Conservation (phyloP, 2,329 filamentous ascomycete genomes). For the Ophiostoma populinum region DNA sequence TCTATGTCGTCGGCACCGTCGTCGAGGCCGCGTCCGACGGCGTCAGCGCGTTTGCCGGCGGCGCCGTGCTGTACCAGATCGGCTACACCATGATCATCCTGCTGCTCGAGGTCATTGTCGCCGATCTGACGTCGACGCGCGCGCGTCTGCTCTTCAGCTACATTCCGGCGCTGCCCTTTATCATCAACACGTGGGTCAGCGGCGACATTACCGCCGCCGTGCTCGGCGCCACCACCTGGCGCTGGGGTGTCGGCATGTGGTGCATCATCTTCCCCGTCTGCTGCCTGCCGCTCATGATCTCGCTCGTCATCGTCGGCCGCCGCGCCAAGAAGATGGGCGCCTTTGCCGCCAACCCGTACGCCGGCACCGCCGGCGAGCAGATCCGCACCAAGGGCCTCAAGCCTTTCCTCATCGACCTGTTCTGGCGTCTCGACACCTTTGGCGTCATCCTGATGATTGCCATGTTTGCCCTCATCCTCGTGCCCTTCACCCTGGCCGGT, state of each 20-base stretch:
- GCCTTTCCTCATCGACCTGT: slow-evolving; percentile 21
- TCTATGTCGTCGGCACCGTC: slow-evolving; percentile 24
- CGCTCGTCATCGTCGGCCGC: slow-evolving; percentile 28
- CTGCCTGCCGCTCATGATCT: slow-evolving; percentile 28
- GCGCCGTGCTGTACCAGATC: slow-evolving; percentile 42
- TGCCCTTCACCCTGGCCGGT: slow-evolving; percentile 28
- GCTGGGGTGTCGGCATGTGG: slow-evolving; percentile 50
- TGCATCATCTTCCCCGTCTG: slow-evolving; percentile 41
- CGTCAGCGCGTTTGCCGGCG: slow-evolving; percentile 31
- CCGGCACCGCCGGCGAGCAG: slow-evolving; percentile 12
- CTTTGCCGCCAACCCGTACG: slow-evolving; percentile 19
- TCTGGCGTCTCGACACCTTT: slow-evolving; percentile 28
- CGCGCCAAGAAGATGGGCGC: slow-evolving; percentile 35
- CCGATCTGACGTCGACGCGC: slow-evolving; percentile 44
- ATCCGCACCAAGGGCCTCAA: slow-evolving; percentile 10
- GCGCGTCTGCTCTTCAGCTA: slow-evolving; percentile 48
- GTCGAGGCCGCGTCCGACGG: slow-evolving; percentile 36
- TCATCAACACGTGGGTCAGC: slow-evolving; percentile 47
- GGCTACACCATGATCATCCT: slow-evolving; percentile 46
- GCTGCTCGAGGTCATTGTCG: slow-evolving; percentile 46
- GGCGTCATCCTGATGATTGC: slow-evolving; percentile 29
- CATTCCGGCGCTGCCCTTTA: slow-evolving; percentile 39
- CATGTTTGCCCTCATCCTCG: slow-evolving; percentile 27
- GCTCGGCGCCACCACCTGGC: slow-evolving; percentile 32
- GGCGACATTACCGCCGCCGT: slow-evolving; percentile 37